phyloP scores from a whole-genome alignment of 2,329 filamentous ascomycete genomes.

The Fusarium duplospermum region DNA sequence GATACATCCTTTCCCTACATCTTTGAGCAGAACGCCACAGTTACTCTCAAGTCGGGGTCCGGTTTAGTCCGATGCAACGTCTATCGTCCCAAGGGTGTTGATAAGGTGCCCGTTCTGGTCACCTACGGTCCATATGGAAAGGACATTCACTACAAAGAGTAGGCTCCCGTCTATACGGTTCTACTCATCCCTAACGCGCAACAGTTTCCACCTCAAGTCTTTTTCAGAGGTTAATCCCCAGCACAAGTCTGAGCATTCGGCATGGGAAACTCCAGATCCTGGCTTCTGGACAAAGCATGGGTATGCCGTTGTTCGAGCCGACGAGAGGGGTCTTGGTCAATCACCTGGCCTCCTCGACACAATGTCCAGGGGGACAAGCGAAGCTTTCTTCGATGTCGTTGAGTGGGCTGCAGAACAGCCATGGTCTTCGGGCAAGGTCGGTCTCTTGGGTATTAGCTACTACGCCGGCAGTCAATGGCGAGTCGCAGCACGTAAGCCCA shows the following conservation, averaged over 20 bases:
- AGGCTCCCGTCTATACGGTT: constrained; percentile 13
- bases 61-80: constrained; percentile 52
- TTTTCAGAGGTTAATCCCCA: constrained; percentile 64
- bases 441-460: constrained; percentile 61
- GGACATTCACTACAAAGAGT: constrained; percentile 72
- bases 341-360: constrained; percentile 60
- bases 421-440: constrained; percentile 62
- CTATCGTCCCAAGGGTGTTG: constrained; percentile 48
- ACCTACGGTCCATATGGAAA: constrained; percentile 82
- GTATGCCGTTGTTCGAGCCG: constrained; percentile 66
- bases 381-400: constrained; percentile 61
- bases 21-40: constrained; percentile 48
- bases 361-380: constrained; percentile 60
- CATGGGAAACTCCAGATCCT: constrained; percentile 70
- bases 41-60: constrained; percentile 40
- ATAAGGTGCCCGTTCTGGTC: constrained; percentile 67
- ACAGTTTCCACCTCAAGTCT: constrained; percentile 53
- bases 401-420: constrained; percentile 59
- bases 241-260: constrained; percentile 65
- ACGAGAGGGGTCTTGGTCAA: constrained; percentile 62
- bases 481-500: constrained; percentile 59
- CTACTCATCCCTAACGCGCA: neutral
- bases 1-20: constrained; percentile 55
- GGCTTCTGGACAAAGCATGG: constrained; percentile 66
- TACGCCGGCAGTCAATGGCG: constrained; percentile 62